Percentiles rank a stretch among this genome's conserved stretches.
phyloP scores from a whole-genome alignment of 2,329 filamentous ascomycete genomes.

The Oidium heveae region DNA sequence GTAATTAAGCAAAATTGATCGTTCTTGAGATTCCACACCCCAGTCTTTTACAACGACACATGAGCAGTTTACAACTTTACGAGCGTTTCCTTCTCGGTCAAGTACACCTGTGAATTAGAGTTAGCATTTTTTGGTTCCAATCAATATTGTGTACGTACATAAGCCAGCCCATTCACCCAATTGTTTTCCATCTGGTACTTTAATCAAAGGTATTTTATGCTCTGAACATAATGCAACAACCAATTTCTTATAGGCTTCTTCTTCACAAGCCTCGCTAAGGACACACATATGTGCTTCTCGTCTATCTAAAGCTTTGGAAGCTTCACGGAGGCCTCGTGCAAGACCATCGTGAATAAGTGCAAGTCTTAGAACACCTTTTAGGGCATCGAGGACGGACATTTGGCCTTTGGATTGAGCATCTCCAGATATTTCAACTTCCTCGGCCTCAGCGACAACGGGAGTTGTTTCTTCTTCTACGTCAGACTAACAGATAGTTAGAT shows the following conservation, averaged over 20 bases:
- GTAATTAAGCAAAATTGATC: slow-evolving; percentile 98
- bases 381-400: slow-evolving; percentile 95
- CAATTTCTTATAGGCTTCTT: slow-evolving; percentile 99
- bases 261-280: slow-evolving; percentile 98
- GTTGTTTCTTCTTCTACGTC: slow-evolving; percentile 99
- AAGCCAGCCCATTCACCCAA: slow-evolving; percentile 99
- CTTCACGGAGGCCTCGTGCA: slow-evolving; percentile 92
- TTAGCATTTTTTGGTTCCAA: background rate
- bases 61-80: slow-evolving; percentile 99
- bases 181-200: slow-evolving; percentile 99
- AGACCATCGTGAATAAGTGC: slow-evolving; percentile 99
- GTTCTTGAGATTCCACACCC: slow-evolving; percentile 99
- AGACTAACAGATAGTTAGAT: slow-evolving; percentile 35
- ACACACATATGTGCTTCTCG: slow-evolving; percentile 99
- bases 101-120: slow-evolving; percentile 45
- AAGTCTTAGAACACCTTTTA: slow-evolving; percentile 97
- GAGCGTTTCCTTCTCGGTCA: slow-evolving; percentile 96
- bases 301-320: slow-evolving; percentile 93
- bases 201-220: slow-evolving; percentile 99
- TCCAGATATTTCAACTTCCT: slow-evolving; percentile 88
- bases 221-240: slow-evolving; percentile 95
- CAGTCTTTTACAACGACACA: slow-evolving; percentile 99
- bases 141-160: slow-evolving; percentile 39
- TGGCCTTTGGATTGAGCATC: slow-evolving; percentile 67
- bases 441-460: slow-evolving; percentile 56